A percentile compares a stretch with the other conserved stretches of the same genome.
These are phyloP conservation scores for Forsythia viridissima DNA, from an alignment of 257 asterid genomes.

Conservation along the genomic window DNA sequence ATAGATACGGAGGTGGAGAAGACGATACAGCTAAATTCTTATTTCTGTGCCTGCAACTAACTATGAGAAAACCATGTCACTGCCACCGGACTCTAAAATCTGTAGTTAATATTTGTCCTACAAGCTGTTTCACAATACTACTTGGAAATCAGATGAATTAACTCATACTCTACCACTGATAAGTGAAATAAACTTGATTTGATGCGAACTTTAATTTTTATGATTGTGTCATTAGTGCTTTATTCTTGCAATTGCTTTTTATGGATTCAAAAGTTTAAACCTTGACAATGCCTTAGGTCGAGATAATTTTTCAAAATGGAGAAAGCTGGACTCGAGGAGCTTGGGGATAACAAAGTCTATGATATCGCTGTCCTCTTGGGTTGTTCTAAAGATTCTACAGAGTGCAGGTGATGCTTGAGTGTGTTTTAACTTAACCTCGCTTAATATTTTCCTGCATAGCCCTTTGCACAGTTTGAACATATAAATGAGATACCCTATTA, in stretches of 20 bases:
- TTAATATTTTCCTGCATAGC: background rate
- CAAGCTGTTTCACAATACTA: background rate
- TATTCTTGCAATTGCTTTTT: background rate
- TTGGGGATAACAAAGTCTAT: conserved; percentile 57
- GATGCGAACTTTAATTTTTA: background rate
- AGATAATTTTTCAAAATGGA: conserved; percentile 56
- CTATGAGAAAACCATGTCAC: background rate
- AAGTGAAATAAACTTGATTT: conserved; percentile 7
- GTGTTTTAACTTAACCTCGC: background rate
- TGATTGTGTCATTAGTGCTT: background rate
- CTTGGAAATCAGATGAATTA: background rate
- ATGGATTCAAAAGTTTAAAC: conserved; percentile 21
- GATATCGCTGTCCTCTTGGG: conserved; percentile 59
- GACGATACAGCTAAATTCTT: background rate
- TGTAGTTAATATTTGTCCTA: background rate
- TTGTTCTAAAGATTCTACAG: conserved; percentile 52
- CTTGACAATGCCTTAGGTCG: conserved; percentile 39
- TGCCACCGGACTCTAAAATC: too few species aligned
- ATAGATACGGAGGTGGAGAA: background rate
- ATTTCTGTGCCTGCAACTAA: background rate
- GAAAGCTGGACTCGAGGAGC: conserved; percentile 60
- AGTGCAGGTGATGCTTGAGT: conserved; percentile 49
- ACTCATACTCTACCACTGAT: background rate
- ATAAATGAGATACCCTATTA: conserved; percentile 7
- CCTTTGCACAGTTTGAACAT: conserved; percentile 14